These are phyloP conservation scores for Acorus gramineus DNA, from an alignment of 106 monocot species.

Conservation along the genomic window DNA sequence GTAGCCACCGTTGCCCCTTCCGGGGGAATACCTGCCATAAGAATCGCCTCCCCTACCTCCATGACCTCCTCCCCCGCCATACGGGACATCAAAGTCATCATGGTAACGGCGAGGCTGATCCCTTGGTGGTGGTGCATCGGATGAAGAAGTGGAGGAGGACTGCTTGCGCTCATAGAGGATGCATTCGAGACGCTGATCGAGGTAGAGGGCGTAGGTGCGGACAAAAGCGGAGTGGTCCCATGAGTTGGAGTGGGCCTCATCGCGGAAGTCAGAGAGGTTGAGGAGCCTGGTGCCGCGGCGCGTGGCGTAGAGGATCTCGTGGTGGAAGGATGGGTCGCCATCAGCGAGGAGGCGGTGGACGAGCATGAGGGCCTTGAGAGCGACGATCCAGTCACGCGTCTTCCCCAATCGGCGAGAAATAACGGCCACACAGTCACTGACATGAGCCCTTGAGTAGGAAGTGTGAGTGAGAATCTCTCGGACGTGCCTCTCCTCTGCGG, in stretches of 20 bases:
- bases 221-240: conserved; percentile 14
- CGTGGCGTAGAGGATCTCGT: conserved; percentile 6
- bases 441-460: conserved; percentile 4
- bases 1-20: too few species aligned
- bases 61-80: too few species aligned
- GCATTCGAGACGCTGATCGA: conserved; percentile 9
- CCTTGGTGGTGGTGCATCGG: too few species aligned
- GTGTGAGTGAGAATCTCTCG: conserved; percentile 12
- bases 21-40: too few species aligned
- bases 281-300: conserved; percentile 7
- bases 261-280: conserved; percentile 13
- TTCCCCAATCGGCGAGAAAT: conserved; percentile 6
- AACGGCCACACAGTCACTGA: neutral
- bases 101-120: too few species aligned
- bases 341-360: conserved; percentile 15
- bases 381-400: conserved; percentile 12
- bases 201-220: conserved; percentile 9
- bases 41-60: too few species aligned
- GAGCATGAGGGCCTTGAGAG: conserved; percentile 7
- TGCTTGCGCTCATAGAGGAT: too few species aligned
- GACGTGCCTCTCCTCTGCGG: conserved; percentile 6
- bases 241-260: conserved; percentile 4
- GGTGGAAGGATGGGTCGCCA: conserved; percentile 1
- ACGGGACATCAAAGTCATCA: too few species aligned
- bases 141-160: too few species aligned